Base-by-base conservation (phyloP, 306 rosid species). In the Hylodesmum podocarpum region DNA sequence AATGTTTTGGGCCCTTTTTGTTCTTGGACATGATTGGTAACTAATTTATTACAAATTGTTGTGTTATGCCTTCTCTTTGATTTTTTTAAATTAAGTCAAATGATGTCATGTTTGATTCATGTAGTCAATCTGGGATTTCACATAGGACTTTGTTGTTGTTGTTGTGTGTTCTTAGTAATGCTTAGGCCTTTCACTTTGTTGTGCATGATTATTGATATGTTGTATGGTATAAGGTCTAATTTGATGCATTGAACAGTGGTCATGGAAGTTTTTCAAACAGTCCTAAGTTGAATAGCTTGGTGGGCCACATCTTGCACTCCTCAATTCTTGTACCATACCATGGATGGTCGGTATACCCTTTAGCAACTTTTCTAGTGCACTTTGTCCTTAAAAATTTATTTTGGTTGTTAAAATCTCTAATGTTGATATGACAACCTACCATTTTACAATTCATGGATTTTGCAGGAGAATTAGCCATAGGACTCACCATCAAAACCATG, bases 401-500 rank as follows among this genome's bases (percentile, higher is more conserved):
- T 53, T 41, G 16, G 57, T 28, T 36, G 10, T 12, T 7, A n/a
- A 49, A 12, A 64, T 54, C 5, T 57, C 69, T 63, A 25, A 58
- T 69, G 39, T 66, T 66, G 70, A 69, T 44, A 33, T 66, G 59
- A 61, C 53, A 70, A 37, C 43, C 11, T 15, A 43, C 18, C 8
- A 54, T 49, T 24, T 24, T 6, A 51, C 14, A 1, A 6, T 1
- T 72, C 13, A 28, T 14, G 65, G 15, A 31, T 28, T 40, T 65
- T 29, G 40, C 90, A 96, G 98, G 99, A 92, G 94, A 86, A 91
- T 96, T 8, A 96, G 99, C 73, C 99, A 96, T 54, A 88, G 88
- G 84, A 93, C 99, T 66, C 99, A 96, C 71, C 99, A 96, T 79
- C 98, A 96, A 76, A 96, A 96, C 85, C 99, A 96, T 79, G 99